A percentile compares a stretch with the other conserved stretches of the same genome.
These are phyloP conservation scores for Graphium sp. DNA, from an alignment of 2,329 filamentous ascomycete genomes.

Conservation along the genomic window DNA sequence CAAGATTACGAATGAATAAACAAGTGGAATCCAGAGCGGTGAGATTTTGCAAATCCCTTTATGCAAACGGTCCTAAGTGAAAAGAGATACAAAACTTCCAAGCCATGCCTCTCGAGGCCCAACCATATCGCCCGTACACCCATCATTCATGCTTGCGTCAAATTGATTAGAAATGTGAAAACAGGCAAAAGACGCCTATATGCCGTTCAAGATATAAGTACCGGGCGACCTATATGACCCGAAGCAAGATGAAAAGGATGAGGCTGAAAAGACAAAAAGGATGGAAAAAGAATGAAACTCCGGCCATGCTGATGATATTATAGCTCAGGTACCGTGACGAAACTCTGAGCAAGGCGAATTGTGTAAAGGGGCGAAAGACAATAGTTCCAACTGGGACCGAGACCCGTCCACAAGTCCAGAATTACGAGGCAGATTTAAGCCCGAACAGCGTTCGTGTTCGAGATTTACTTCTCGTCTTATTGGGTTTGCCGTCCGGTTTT, in stretches of 20 bases:
- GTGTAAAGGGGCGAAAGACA: slow-evolving; percentile 2
- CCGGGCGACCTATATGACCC: too few species aligned
- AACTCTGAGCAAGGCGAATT: slow-evolving; percentile 2
- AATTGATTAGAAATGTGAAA: too few species aligned
- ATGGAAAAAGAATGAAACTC: slow-evolving; percentile 12
- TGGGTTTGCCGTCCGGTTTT: slow-evolving; percentile 41
- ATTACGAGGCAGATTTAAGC: slow-evolving; percentile 15
- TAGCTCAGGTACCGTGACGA: slow-evolving; percentile 11
- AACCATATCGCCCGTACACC: too few species aligned
- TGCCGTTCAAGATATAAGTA: too few species aligned
- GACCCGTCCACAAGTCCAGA: slow-evolving; percentile 1
- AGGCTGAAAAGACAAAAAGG: not conserved
- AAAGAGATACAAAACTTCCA: too few species aligned
- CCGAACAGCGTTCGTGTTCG: slow-evolving; percentile 60
- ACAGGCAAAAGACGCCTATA: not conserved
- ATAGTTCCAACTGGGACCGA: not conserved
- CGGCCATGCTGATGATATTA: slow-evolving; percentile 13
- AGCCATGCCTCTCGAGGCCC: too few species aligned
- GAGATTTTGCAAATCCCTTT: too few species aligned
- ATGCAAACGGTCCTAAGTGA: too few species aligned
- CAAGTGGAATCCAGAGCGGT: too few species aligned
- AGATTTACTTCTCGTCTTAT: slow-evolving; percentile 60
- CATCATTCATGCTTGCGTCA: too few species aligned
- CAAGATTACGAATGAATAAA: too few species aligned
- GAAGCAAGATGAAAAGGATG: not conserved